Evolutionary conservation across 805 yeast species (phyloP), one percentile per base, ranked within the genome.

Genomic region (Candida takata): DNA sequence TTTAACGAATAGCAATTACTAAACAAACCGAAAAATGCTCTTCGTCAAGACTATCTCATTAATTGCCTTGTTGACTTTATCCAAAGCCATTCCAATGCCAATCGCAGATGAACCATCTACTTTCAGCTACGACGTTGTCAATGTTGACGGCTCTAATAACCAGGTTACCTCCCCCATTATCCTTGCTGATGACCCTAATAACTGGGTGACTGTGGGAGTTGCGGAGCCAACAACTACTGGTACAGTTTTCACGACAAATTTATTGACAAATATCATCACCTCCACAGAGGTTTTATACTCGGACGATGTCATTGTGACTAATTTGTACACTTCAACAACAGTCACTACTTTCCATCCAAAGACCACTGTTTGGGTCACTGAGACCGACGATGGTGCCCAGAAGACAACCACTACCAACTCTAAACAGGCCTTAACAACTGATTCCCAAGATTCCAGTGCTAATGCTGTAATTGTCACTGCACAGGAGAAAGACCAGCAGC

Each of bases 401-500:
- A 27, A 19, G 15, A 17, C 30, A 8, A 12, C 31, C 21, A 46
- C 54, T 25, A 47, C 41, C 23, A 39, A 41, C 28, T 38, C 48
- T 14, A 49, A 30, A 5, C 33, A 41, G 10, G 9, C 31, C 11
- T 27, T 27, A 15, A 36, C 28, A 4, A 19, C 32, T 8, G 13
- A 17, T 19, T 18, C 16, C 5, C 20, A 11, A 11, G 32, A 95
- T 95, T 32, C 82, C 92, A 25, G 73, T 84, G 47, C 95, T 86
- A 64, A 72, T 87, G 63, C 80, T 18, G 9, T 94, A 20, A 94
- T 87, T 35, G 72, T 95, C 42, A 90, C 86, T 16, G 27, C 36
- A 87, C 95, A 96, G 95, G 85, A 27, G 15, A 29, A 13, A 15
- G 9, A 12, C 18, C 23, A 27, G 16, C 17, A 29, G 20, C 24